Evolutionary conservation across 176 grass and related monocot species (phyloP), one percentile per base, ranked within the genome.

Genomic region (Panicum miliaceum): DNA sequence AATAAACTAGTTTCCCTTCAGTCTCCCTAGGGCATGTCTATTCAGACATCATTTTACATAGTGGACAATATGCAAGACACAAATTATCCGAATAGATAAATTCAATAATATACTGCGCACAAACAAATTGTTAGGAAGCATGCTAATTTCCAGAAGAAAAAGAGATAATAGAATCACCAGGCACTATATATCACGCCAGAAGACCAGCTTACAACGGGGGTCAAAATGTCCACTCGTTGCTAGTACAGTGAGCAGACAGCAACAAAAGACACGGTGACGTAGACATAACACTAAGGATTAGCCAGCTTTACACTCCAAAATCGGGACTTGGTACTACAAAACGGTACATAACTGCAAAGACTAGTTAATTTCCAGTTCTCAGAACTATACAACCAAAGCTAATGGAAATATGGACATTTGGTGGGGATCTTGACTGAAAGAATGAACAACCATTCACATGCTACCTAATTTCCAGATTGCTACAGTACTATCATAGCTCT

Each of bases 401-500:
- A 84, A 79, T 68, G 52, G 54, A 69, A 70, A 84, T 84, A 87
- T 84, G 68, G 63, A 87, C 89, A 90, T 79, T 78, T 75, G 59
- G 81, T 45, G 23, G 58, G 27, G 41, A 79, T 34, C 79, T 2
- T 60, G 80, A 58, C 66, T 68, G 59, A 83, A 86, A 78, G 59
- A 86, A 86, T 59, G 52, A 82, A 42, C 68, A 76, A 68, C 72
- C 32, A 75, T 87, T 86, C 80, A 90, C 80, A 90, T 46, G 52
- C 75, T 87, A 90, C 75, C 80, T 84, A 84, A 67, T 61, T 87
- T 76, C 80, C 81, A 68, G 61, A 20, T 87, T 87, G 81, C 80
- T 83, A 90, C 68, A 71, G 29, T 34, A 71, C 16, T 61, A 61
- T 92, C 84, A 96, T 61, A 99, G 88, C 84, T 99, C 97, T 0